Percentiles rank a stretch among this genome's conserved stretches.
Conservation (phyloP, 441 rosid genomes). For the Corymbia calophylla region DNA sequence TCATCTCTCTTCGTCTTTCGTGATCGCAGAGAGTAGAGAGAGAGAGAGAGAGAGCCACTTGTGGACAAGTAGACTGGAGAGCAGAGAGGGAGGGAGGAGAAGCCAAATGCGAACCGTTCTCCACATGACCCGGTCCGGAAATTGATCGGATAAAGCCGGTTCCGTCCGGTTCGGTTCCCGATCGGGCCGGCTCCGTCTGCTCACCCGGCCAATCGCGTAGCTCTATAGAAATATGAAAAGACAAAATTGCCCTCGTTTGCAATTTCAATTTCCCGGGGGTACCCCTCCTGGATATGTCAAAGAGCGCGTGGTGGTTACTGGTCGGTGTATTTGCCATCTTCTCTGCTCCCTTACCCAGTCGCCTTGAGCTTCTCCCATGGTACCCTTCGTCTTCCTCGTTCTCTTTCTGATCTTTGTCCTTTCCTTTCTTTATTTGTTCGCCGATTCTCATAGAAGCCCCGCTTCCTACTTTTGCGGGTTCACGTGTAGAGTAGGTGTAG, state of each 20-base stretch:
- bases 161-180: fast-evolving
- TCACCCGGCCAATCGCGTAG: neutral
- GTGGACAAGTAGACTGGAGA: neutral
- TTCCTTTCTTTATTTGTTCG: neutral
- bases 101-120: neutral
- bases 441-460: neutral
- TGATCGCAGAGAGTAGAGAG: neutral
- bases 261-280: neutral
- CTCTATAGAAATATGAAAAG: neutral
- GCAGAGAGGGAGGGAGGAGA: neutral
- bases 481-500: neutral
- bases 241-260: neutral
- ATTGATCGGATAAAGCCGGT: neutral
- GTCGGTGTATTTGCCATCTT: neutral
- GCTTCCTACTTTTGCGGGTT: neutral
- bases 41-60: neutral
- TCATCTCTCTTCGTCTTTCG: neutral
- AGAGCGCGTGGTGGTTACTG: fast-evolving
- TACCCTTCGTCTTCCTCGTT: neutral
- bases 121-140: neutral
- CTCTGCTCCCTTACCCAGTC: neutral
- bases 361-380: neutral
- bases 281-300: neutral
- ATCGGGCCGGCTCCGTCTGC: fast-evolving
- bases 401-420: neutral